Evolutionary conservation across 305 asterid species (phyloP).

Genomic region (Fraxinus paxiana): DNA sequence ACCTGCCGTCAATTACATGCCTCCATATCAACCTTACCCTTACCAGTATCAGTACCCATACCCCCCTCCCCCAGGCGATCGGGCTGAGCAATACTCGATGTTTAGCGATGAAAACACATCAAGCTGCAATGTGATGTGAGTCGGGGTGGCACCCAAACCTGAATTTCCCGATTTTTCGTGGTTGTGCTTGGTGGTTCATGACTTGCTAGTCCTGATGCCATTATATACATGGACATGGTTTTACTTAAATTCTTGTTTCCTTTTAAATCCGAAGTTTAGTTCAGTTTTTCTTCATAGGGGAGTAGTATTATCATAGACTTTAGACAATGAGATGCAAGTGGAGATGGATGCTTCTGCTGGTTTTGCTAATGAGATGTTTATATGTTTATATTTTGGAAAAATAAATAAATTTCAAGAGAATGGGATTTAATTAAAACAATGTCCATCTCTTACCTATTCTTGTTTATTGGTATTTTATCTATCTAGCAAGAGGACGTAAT

Average conservation of each 20-base stretch:
- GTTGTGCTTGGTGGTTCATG: constrained; percentile 21
- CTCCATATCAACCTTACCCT: constrained; percentile 26
- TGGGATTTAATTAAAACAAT: constrained; percentile 28
- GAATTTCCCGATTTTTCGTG: background rate
- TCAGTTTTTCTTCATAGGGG: constrained; percentile 33
- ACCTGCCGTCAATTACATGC: constrained; percentile 62
- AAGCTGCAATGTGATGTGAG: constrained; percentile 74
- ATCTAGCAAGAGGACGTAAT: background rate
- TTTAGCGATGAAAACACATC: constrained; percentile 75
- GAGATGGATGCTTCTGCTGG: constrained; percentile 18
- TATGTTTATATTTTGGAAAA: constrained; percentile 44
- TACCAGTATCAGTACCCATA: constrained; percentile 17
- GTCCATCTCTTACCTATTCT: constrained; percentile 3
- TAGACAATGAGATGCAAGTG: constrained; percentile 37
- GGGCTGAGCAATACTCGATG: constrained; percentile 58
- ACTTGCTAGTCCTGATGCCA: constrained; percentile 38
- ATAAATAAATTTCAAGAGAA: constrained; percentile 33
- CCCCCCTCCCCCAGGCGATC: constrained; percentile 47
- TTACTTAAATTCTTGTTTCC: constrained; percentile 27
- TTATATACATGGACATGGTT: constrained; percentile 45
- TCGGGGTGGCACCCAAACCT: background rate
- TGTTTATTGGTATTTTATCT: background rate
- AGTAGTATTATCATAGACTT: constrained; percentile 34
- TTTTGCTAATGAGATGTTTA: constrained; percentile 48
- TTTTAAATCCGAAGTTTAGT: constrained; percentile 35